These are phyloP conservation scores for Globisporangium cylindrosporum DNA, from an alignment of 352 stramenopile genomes.

Conservation along the genomic window DNA sequence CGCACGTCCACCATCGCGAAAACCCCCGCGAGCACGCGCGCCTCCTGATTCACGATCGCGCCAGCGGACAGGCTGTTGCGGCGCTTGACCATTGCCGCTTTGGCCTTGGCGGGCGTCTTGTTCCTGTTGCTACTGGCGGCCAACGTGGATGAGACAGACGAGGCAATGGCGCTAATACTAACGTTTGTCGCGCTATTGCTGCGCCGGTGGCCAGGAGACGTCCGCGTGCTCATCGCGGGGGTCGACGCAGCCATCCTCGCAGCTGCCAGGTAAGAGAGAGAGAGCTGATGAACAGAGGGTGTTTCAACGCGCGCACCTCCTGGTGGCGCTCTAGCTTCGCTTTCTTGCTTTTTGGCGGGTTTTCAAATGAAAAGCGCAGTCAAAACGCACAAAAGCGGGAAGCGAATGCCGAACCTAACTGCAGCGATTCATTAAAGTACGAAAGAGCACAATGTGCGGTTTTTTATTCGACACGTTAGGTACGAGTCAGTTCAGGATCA, in stretches of 20 bases:
- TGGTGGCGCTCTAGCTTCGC: background rate
- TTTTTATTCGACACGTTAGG: no score
- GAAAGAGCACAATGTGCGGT: background rate
- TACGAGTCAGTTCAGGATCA: no score
- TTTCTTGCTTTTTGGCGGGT: constrained; percentile 1
- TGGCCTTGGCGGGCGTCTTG: constrained; percentile 14
- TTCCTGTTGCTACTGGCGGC: background rate
- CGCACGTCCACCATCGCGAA: constrained; percentile 78
- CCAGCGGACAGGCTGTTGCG: constrained; percentile 16
- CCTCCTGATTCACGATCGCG: constrained; percentile 4
- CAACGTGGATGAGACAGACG: background rate
- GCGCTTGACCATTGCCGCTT: constrained; percentile 16
- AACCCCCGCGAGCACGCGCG: constrained; percentile 37
- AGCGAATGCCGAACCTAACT: background rate
- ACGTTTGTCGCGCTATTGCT: constrained; percentile 13
- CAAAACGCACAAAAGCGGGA: background rate
- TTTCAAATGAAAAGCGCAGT: constrained; percentile 2
- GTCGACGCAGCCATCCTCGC: constrained; percentile 11
- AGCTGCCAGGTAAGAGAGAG: background rate
- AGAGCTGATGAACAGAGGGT: background rate
- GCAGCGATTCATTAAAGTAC: background rate
- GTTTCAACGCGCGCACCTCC: no score
- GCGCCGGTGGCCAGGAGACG: constrained; percentile 7
- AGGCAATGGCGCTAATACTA: background rate
- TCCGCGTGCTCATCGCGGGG: constrained; percentile 5